Base-by-base conservation (phyloP, 208 protist genomes). In the Eutreptiella sp. region DNA sequence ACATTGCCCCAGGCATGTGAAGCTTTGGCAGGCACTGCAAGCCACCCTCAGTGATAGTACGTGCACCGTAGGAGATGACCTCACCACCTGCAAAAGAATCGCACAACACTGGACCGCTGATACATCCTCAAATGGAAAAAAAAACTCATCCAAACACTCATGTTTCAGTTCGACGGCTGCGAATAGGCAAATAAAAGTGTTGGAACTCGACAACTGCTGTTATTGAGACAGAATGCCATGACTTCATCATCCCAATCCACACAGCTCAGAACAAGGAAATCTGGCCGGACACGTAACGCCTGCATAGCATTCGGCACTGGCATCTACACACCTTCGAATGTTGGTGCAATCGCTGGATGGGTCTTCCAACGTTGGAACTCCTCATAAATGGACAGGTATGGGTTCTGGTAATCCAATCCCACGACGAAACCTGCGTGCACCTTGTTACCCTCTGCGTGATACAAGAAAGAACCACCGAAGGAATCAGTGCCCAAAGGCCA, bases 401-500 rank as follows among this genome's bases (percentile, higher is more conserved):
- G 92, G 70, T 99, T 98, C 14, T 46, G 64, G 71, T 99, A 99
- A 70, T 98, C 96, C 4, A 99, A 78, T 21, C 92, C 94, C n/a
- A 95, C 74, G 16, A 98, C 95, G 53, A 91, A 92, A 38, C 94
- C 95, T 50, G 93, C 79, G 7, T 83, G 76, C 3, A 98, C 69
- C 14, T 88, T 63, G 32, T 83, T 76, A 53, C 90, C 75, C 26
- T 95, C 84, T 50, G 92, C 80, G 74, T 98, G 94, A 70, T 99
- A 99, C 26, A 97, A 66, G 57, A 94, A 98, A 27, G 89, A 88
- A 5, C 96, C 96, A 48, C 94, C 94, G 69, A 95, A 97, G 1
- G 93, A 95, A 47, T 84, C 77, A 60, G 80, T 75, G 11, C 63
- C 82, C 19, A 93, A 66, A 34, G 94, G 92, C 87, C 89, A 96